Conservation (phyloP, 805 yeast genomes). For the Pichia insulana region DNA sequence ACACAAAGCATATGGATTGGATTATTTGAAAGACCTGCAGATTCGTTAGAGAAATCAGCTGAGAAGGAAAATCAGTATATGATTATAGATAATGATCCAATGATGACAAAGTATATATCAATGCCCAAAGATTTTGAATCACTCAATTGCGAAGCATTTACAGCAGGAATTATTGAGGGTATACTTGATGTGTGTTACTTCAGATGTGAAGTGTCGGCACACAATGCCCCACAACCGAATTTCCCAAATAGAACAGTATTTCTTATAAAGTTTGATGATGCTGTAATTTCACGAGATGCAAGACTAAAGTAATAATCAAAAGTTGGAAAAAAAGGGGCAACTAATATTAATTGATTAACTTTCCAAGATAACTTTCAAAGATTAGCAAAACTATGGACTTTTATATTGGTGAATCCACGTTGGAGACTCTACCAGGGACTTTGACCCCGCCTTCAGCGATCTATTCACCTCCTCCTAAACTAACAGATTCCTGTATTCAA, state of each 20-base stretch:
- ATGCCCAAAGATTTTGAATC: slow-evolving; percentile 74
- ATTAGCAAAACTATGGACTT: background rate
- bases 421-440: slow-evolving; percentile 11
- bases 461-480: slow-evolving; percentile 6
- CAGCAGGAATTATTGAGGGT: slow-evolving; percentile 82
- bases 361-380: background rate
- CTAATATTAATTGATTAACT: background rate
- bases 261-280: slow-evolving; percentile 58
- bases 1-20: slow-evolving; percentile 67
- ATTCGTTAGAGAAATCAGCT: slow-evolving; percentile 32
- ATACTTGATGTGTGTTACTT: slow-evolving; percentile 66
- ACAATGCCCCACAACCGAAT: slow-evolving; percentile 50
- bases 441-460: slow-evolving; percentile 10
- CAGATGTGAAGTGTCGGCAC: slow-evolving; percentile 75
- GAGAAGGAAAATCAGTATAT: slow-evolving; percentile 62
- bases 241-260: slow-evolving; percentile 65
- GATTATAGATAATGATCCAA: slow-evolving; percentile 71
- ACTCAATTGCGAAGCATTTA: slow-evolving; percentile 72
- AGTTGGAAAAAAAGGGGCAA: background rate
- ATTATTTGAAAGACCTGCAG: slow-evolving; percentile 66
- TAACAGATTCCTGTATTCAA: slow-evolving; percentile 4
- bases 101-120: slow-evolving; percentile 61
- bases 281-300: slow-evolving; percentile 45
- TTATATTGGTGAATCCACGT: slow-evolving; percentile 6
- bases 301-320: slow-evolving; percentile 11